Percentiles rank a stretch among this genome's conserved stretches.
Evolutionary conservation across 768 basidiomycete genomes (phyloP).

Genomic region (Xerocomus potaroensis): DNA sequence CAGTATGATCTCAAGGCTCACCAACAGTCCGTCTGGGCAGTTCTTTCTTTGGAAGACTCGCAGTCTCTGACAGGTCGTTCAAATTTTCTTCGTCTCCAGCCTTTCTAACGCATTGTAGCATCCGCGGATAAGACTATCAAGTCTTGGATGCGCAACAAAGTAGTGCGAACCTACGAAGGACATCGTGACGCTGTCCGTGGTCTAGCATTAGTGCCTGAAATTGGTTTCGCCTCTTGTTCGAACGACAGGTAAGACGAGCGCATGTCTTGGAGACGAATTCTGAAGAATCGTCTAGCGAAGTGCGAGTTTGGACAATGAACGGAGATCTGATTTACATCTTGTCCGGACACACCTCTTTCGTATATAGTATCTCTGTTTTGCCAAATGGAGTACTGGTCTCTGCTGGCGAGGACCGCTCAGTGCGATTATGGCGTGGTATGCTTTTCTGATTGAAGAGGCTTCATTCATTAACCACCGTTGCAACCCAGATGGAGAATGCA

Average conservation of each 20-base stretch:
- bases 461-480: slow-evolving; percentile 1
- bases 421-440: slow-evolving; percentile 85
- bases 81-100: slow-evolving; percentile 9
- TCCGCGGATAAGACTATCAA: slow-evolving; percentile 96
- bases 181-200: slow-evolving; percentile 92
- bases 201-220: slow-evolving; percentile 72
- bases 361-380: slow-evolving; percentile 83
- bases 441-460: slow-evolving; percentile 3
- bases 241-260: slow-evolving; percentile 72
- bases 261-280: not conserved
- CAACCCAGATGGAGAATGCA: slow-evolving; percentile 73
- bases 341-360: slow-evolving; percentile 96
- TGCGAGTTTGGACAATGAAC: slow-evolving; percentile 86
- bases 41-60: slow-evolving; percentile 71
- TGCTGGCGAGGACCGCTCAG: slow-evolving; percentile 91
- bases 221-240: slow-evolving; percentile 92
- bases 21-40: slow-evolving; percentile 92
- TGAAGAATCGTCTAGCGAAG: slow-evolving; percentile 54
- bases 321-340: slow-evolving; percentile 74
- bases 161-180: slow-evolving; percentile 70
- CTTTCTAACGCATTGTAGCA: slow-evolving; percentile 40
- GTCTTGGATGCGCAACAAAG: slow-evolving; percentile 78
- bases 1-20: slow-evolving; percentile 79
- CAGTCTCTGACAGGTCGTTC: slow-evolving; percentile 75
- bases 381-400: slow-evolving; percentile 81